Evolutionary conservation across 2,329 filamentous ascomycete species (phyloP).

Genomic region (Aspergillus vadensis): DNA sequence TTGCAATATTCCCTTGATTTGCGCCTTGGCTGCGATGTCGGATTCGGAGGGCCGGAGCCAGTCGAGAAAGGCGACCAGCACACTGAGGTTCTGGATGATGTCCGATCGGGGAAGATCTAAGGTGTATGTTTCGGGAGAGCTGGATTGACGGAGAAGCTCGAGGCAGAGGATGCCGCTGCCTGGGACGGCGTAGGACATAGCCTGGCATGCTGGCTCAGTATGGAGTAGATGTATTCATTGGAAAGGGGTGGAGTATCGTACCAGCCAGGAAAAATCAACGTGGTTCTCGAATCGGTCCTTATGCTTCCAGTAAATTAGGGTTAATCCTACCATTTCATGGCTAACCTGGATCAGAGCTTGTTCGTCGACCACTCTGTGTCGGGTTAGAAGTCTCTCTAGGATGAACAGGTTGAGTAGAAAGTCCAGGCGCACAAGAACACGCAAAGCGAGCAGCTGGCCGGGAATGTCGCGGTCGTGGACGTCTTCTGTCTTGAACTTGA

Average conservation of each 20-base stretch:
- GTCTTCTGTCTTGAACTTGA: not conserved
- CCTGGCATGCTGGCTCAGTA: not conserved
- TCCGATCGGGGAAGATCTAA: slow-evolving; percentile 4
- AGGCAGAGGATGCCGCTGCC: slow-evolving; percentile 9
- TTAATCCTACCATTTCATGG: slow-evolving; percentile 3
- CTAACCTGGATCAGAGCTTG: not conserved
- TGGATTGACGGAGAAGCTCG: slow-evolving; percentile 9
- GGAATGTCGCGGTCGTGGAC: not conserved
- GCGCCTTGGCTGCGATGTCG: not conserved
- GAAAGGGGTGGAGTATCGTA: not conserved
- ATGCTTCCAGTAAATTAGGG: slow-evolving; percentile 9
- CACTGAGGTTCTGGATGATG: slow-evolving; percentile 5
- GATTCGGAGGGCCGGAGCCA: slow-evolving; percentile 4
- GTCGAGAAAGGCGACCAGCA: slow-evolving; percentile 7
- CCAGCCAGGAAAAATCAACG: slow-evolving; percentile 9
- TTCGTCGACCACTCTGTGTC: not conserved
- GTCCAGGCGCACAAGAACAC: slow-evolving; percentile 1
- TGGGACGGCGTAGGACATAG: slow-evolving; percentile 9
- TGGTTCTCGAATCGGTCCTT: slow-evolving; percentile 6
- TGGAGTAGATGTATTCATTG: not conserved
- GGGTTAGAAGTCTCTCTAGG: slow-evolving; percentile 5
- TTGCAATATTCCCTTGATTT: slow-evolving; percentile 3
- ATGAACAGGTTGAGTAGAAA: slow-evolving; percentile 1
- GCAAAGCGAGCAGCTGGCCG: not conserved
- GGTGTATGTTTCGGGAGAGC: not conserved